phyloP scores from a whole-genome alignment of 2,329 filamentous ascomycete species.

The Hypomyces perniciosus region DNA sequence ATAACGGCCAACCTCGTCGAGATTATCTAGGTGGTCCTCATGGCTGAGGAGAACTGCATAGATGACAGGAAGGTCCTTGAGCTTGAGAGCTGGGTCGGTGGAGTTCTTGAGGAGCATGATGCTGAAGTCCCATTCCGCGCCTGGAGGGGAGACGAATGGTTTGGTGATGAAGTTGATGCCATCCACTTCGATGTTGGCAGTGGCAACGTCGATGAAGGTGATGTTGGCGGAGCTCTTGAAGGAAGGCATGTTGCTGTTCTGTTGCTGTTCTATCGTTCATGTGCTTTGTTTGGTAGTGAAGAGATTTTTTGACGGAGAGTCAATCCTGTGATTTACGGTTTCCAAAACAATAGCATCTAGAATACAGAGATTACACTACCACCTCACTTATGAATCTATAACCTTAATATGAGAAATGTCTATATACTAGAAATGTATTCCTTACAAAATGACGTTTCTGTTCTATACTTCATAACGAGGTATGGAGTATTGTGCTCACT shows the following conservation, averaged over 20 bases:
- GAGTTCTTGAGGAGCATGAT: slow-evolving; percentile 23
- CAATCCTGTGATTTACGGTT: background rate
- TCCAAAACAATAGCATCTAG: too few relatives aligned
- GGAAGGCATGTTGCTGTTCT: slow-evolving; percentile 1
- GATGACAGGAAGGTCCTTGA: slow-evolving; percentile 37
- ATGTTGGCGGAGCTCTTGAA: slow-evolving; percentile 25
- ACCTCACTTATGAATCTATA: too few relatives aligned
- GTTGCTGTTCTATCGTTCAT: background rate
- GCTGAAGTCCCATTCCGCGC: slow-evolving; percentile 27
- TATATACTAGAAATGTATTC: too few relatives aligned
- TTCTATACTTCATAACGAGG: too few relatives aligned
- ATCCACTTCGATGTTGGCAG: slow-evolving; percentile 39
- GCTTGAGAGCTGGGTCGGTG: slow-evolving; percentile 28
- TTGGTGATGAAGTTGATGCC: slow-evolving; percentile 39
- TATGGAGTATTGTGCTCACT: too few relatives aligned
- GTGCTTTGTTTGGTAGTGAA: background rate
- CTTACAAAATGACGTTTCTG: too few relatives aligned
- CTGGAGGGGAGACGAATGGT: slow-evolving; percentile 38
- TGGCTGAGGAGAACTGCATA: slow-evolving; percentile 45
- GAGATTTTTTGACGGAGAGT: background rate
- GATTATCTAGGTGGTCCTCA: slow-evolving; percentile 45
- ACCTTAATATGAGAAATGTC: too few relatives aligned
- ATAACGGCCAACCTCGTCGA: slow-evolving; percentile 42
- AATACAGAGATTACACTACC: too few relatives aligned
- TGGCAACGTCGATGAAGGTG: slow-evolving; percentile 43